phyloP scores from a whole-genome alignment of 305 asterid genomes.

The Withania somnifera region DNA sequence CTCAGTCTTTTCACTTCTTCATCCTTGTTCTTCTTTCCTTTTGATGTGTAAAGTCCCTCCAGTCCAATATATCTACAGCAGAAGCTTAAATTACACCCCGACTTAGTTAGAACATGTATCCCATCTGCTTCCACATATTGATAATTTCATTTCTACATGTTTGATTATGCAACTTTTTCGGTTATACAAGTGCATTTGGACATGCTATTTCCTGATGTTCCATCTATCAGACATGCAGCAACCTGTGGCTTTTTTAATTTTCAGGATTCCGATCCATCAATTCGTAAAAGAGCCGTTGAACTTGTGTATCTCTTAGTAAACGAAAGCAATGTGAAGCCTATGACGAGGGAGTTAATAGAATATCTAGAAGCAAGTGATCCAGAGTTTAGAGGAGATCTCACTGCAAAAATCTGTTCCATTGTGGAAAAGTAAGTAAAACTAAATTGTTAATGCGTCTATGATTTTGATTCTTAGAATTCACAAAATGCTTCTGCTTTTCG shows the following conservation, averaged over 20 bases:
- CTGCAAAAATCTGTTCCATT: conserved; percentile 90
- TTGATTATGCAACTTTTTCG: neutral
- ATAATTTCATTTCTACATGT: neutral
- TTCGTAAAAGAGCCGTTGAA: conserved; percentile 96
- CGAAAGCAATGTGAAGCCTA: conserved; percentile 74
- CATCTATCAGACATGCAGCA: neutral
- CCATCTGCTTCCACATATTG: neutral
- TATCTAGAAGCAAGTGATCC: conserved; percentile 79
- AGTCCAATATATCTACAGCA: neutral
- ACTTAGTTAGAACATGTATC: neutral
- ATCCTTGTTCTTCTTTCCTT: neutral
- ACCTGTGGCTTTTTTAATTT: conserved; percentile 20
- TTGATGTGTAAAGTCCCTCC: neutral
- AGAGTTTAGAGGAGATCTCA: conserved; percentile 86
- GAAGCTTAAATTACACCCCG: neutral
- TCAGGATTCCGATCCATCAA: conserved; percentile 98
- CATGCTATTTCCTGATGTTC: neutral
- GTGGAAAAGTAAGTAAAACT: conserved; percentile 79
- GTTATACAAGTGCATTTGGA: neutral
- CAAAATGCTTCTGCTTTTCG: neutral
- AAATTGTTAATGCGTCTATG: neutral
- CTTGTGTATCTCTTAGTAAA: conserved; percentile 89
- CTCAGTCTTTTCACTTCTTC: neutral
- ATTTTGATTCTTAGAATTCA: neutral
- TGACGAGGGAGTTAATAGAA: conserved; percentile 88